Evolutionary conservation across 2,329 filamentous ascomycete species (phyloP).

Genomic region (Verruconis gallopava): DNA sequence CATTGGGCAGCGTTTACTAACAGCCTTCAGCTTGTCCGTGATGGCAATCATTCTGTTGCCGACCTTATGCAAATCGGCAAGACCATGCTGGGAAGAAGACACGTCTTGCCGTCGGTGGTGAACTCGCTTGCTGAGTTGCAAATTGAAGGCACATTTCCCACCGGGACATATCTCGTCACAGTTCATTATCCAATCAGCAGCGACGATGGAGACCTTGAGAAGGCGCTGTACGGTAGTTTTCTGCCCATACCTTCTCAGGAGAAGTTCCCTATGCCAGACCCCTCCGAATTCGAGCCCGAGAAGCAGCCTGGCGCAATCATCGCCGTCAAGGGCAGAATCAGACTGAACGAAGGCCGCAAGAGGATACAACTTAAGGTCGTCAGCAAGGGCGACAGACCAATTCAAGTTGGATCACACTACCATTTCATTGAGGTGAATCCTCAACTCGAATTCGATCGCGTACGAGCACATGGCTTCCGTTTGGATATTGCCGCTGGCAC

Average conservation of each 20-base stretch:
- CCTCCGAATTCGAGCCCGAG: slow-evolving; percentile 51
- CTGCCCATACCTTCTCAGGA: slow-evolving; percentile 61
- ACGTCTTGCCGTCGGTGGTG: slow-evolving; percentile 74
- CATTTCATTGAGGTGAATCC: slow-evolving; percentile 95
- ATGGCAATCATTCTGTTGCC: slow-evolving; percentile 84
- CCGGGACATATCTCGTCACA: slow-evolving; percentile 85
- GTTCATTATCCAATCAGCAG: slow-evolving; percentile 80
- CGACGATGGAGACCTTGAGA: slow-evolving; percentile 75
- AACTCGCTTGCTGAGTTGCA: slow-evolving; percentile 71
- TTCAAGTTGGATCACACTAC: slow-evolving; percentile 88
- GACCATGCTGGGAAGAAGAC: slow-evolving; percentile 84
- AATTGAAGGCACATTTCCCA: slow-evolving; percentile 86
- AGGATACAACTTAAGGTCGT: slow-evolving; percentile 65
- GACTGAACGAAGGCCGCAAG: slow-evolving; percentile 60
- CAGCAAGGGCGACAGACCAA: slow-evolving; percentile 76
- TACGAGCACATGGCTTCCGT: slow-evolving; percentile 68
- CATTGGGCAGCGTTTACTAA: slow-evolving; percentile 2
- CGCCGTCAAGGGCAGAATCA: slow-evolving; percentile 52
- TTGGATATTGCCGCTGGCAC: slow-evolving; percentile 87
- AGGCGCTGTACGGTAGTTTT: slow-evolving; percentile 83
- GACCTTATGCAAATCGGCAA: slow-evolving; percentile 87
- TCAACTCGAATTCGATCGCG: slow-evolving; percentile 74
- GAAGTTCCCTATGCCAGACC: slow-evolving; percentile 52
- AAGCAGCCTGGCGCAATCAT: slow-evolving; percentile 72
- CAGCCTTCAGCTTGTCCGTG: slow-evolving; percentile 63